phyloP scores from a whole-genome alignment of 345 rosid species.

The Microcos paniculata region DNA sequence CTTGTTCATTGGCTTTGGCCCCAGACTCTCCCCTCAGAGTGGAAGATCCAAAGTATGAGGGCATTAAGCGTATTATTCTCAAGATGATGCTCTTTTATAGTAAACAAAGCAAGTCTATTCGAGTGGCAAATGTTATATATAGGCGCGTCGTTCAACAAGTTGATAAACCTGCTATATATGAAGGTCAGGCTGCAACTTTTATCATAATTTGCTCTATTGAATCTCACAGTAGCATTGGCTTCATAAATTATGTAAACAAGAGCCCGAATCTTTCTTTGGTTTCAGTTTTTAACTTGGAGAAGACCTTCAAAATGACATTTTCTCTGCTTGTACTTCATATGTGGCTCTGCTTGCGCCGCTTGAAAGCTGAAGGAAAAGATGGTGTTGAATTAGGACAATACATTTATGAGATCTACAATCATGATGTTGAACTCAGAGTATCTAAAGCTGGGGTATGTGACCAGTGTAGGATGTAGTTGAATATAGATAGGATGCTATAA shows the following conservation, averaged over 20 bases:
- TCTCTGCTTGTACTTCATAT: constrained; percentile 90
- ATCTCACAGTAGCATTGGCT: background rate
- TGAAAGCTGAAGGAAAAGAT: constrained; percentile 88
- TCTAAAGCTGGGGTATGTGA: constrained; percentile 88
- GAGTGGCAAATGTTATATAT: constrained; percentile 85
- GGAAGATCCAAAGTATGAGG: constrained; percentile 74
- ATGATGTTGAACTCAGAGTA: constrained; percentile 88
- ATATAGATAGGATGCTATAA: background rate
- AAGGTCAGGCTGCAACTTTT: constrained; percentile 41
- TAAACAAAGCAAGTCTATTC: constrained; percentile 79
- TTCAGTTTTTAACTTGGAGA: constrained; percentile 96
- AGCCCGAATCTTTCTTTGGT: constrained; percentile 12
- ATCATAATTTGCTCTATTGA: background rate
- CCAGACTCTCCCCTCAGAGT: constrained; percentile 65
- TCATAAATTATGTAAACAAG: background rate
- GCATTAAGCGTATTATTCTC: constrained; percentile 53
- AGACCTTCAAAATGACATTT: constrained; percentile 75
- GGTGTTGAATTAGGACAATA: constrained; percentile 94
- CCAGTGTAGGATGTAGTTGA: background rate
- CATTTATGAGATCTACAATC: constrained; percentile 87
- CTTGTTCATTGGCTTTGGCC: constrained; percentile 80
- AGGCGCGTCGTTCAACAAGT: constrained; percentile 65
- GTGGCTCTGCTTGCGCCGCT: constrained; percentile 85
- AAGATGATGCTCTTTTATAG: constrained; percentile 81
- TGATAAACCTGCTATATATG: constrained; percentile 73